Conservation (phyloP, 441 rosid species). For the Croton laevigatus region DNA sequence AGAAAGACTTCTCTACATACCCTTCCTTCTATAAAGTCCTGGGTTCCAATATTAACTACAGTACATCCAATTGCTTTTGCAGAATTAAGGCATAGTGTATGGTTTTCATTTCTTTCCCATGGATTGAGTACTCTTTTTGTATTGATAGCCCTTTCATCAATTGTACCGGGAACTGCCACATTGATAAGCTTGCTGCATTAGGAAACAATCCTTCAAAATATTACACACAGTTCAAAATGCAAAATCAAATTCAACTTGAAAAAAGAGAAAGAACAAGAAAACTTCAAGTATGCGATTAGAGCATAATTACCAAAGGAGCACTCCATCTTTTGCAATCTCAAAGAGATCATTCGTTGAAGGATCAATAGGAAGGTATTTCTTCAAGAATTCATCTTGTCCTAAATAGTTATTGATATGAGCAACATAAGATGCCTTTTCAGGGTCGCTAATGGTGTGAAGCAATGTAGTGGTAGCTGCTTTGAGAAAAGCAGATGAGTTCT, state of each 20-base stretch:
- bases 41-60: constrained; percentile 90
- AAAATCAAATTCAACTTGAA: neutral
- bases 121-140: constrained; percentile 95
- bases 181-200: constrained; percentile 89
- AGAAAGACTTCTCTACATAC: constrained; percentile 38
- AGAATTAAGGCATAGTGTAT: constrained; percentile 91
- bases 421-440: constrained; percentile 88
- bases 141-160: constrained; percentile 93
- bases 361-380: constrained; percentile 70
- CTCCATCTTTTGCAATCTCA: constrained; percentile 88
- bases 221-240: neutral
- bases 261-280: neutral
- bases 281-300: neutral
- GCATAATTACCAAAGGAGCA: constrained; percentile 74
- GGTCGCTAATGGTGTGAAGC: constrained; percentile 82
- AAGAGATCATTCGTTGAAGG: constrained; percentile 84
- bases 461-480: constrained; percentile 91
- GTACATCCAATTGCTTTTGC: constrained; percentile 98
- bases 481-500: constrained; percentile 83
- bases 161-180: constrained; percentile 97
- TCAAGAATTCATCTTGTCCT: constrained; percentile 70
- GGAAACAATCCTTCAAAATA: constrained; percentile 9
- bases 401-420: constrained; percentile 90
- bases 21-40: constrained; percentile 94
- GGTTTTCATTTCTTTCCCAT: constrained; percentile 98